These are phyloP conservation scores for Boletus fagicola DNA, from an alignment of 768 basidiomycete species.

Conservation along the genomic window DNA sequence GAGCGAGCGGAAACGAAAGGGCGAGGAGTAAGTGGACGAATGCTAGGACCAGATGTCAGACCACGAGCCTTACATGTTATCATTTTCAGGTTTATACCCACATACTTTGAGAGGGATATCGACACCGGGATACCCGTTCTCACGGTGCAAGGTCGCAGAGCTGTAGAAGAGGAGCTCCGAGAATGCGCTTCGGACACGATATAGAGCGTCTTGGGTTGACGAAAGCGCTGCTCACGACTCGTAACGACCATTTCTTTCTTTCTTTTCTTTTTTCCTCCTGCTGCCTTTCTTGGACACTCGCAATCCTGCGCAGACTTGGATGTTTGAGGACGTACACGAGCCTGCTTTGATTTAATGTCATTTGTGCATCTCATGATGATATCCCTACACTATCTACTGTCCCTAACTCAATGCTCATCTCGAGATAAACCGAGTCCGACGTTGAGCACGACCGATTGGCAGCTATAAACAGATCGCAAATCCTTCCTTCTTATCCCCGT, in stretches of 20 bases:
- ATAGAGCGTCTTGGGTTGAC: conserved; percentile 11
- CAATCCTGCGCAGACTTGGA: conserved; percentile 1
- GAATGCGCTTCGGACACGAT: conserved; percentile 16
- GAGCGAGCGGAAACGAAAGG: conserved; percentile 80
- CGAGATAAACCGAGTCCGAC: not conserved
- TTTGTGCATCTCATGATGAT: conserved; percentile 22
- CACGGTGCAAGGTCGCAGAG: conserved; percentile 65
- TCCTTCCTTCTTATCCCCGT: not conserved
- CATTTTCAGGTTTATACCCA: conserved; percentile 59
- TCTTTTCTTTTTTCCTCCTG: not conserved
- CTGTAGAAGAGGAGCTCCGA: conserved; percentile 69
- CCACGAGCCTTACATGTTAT: not conserved
- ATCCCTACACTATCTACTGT: conserved; percentile 28
- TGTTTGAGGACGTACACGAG: conserved; percentile 4
- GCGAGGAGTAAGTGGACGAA: conserved; percentile 60
- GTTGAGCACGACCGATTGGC: not conserved
- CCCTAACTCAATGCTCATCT: conserved; percentile 12
- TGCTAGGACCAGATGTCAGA: not conserved
- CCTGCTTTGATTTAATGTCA: conserved; percentile 9
- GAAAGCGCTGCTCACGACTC: conserved; percentile 1
- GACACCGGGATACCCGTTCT: conserved; percentile 65
- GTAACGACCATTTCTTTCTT: conserved; percentile 5
- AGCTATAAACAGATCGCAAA: not conserved
- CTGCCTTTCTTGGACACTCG: conserved; percentile 9
- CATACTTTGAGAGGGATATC: conserved; percentile 72